These are phyloP conservation scores for Claviceps sp. DNA, from an alignment of 2,329 filamentous ascomycete species.

Conservation along the genomic window DNA sequence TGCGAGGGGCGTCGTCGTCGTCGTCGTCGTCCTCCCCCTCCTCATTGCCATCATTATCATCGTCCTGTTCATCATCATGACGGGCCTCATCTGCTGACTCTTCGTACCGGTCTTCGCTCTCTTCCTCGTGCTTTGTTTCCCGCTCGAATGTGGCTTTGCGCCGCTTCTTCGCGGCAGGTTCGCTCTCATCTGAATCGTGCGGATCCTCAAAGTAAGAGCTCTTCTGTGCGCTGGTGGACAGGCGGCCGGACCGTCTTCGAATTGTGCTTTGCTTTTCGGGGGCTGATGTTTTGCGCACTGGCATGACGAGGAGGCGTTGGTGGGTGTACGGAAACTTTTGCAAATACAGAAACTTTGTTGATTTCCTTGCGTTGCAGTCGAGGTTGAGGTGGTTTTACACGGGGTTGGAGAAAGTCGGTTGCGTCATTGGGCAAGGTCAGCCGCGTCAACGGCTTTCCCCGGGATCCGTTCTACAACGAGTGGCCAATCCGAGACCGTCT, in stretches of 20 bases:
- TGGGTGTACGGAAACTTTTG: background rate
- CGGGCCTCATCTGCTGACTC: constrained; percentile 15
- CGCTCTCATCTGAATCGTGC: constrained; percentile 4
- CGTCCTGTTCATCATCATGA: constrained; percentile 9
- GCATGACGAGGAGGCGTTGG: constrained; percentile 1
- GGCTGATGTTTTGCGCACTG: constrained; percentile 1
- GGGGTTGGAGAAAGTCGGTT: background rate
- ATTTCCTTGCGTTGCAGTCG: no score
- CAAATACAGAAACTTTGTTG: background rate
- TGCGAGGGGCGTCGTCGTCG: constrained; percentile 23
- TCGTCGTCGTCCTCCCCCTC: constrained; percentile 19
- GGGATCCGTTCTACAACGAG: background rate
- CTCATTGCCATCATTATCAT: constrained; percentile 11
- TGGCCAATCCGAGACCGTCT: background rate
- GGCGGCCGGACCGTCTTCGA: constrained; percentile 34
- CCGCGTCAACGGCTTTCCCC: no score
- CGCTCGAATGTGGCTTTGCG: constrained; percentile 15
- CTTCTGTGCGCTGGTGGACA: constrained; percentile 31
- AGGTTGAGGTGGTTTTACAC: no score
- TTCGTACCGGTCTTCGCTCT: constrained; percentile 12
- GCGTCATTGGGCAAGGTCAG: constrained; percentile 3
- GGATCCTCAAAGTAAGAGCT: constrained; percentile 36
- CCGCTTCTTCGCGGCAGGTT: constrained; percentile 15
- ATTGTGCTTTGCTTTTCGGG: background rate
- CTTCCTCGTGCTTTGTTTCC: constrained; percentile 1